Evolutionary conservation across 2,329 filamentous ascomycete species (phyloP).

Genomic region (Grosmannia clavigera): DNA sequence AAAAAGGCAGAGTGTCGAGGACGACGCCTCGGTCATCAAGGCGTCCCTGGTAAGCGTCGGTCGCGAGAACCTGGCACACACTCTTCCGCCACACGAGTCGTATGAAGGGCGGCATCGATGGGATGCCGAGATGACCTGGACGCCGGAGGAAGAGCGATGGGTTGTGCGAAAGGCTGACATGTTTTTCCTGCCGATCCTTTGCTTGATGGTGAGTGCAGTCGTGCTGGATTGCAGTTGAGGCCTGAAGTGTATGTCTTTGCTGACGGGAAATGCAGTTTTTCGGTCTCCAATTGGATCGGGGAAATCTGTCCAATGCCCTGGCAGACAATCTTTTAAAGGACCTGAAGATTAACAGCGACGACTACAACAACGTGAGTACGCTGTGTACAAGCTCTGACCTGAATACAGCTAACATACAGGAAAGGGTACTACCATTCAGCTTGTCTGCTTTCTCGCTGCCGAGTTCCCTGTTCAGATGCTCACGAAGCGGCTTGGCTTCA

Average conservation of each 20-base stretch:
- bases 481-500: constrained; percentile 45
- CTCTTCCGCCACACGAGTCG: constrained; percentile 18
- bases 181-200: constrained; percentile 28
- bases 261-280: constrained; percentile 33
- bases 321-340: constrained; percentile 50
- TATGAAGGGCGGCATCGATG: constrained; percentile 31
- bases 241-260: not conserved
- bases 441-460: constrained; percentile 38
- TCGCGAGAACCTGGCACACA: constrained; percentile 23
- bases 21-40: constrained; percentile 19
- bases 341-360: constrained; percentile 31
- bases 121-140: constrained; percentile 34
- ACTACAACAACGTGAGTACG: constrained; percentile 37
- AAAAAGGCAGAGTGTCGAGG: not conserved
- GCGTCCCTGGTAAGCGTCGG: constrained; percentile 17
- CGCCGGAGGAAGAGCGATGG: constrained; percentile 40
- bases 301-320: constrained; percentile 49
- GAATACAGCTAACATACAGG: not conserved
- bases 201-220: constrained; percentile 14
- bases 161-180: constrained; percentile 41
- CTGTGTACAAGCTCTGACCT: not conserved
- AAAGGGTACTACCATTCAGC: constrained; percentile 40
- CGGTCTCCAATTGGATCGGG: constrained; percentile 49
- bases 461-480: constrained; percentile 48
- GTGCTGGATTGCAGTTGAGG: not conserved